Evolutionary conservation across 1,284 basidiomycete genomes (phyloP).

Genomic region (Cryptococcus floricola): DNA sequence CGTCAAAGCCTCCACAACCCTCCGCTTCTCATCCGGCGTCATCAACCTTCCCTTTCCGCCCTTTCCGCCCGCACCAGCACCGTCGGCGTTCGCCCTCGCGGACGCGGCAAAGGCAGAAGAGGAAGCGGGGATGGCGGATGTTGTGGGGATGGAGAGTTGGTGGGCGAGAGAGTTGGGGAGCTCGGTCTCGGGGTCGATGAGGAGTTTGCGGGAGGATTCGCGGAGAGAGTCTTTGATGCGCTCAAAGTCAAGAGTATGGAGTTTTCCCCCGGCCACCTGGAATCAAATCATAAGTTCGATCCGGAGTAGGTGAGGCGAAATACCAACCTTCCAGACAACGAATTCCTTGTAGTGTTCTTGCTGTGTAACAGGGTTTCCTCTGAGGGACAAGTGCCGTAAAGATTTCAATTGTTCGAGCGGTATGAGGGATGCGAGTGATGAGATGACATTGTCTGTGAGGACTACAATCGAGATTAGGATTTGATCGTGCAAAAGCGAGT

Average conservation of each 20-base stretch:
- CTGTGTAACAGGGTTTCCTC: slow-evolving; percentile 87
- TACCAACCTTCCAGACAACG: slow-evolving; percentile 62
- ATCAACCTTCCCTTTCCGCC: slow-evolving; percentile 64
- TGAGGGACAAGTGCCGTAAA: slow-evolving; percentile 75
- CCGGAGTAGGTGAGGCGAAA: slow-evolving; percentile 2
- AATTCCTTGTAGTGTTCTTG: slow-evolving; percentile 97
- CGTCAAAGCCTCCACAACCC: slow-evolving; percentile 84
- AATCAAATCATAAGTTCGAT: background rate
- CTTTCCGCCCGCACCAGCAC: slow-evolving; percentile 16
- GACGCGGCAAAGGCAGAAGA: slow-evolving; percentile 16
- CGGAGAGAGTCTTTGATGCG: slow-evolving; percentile 91
- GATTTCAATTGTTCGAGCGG: slow-evolving; percentile 73
- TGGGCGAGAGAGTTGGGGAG: slow-evolving; percentile 77
- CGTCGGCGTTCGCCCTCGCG: slow-evolving; percentile 7
- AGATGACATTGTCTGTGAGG: slow-evolving; percentile 54
- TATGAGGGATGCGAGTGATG: slow-evolving; percentile 73
- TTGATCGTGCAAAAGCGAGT: background rate
- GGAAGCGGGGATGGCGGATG: slow-evolving; percentile 60
- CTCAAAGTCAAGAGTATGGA: slow-evolving; percentile 95
- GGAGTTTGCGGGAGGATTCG: slow-evolving; percentile 65
- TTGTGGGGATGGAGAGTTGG: slow-evolving; percentile 67
- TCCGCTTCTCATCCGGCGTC: slow-evolving; percentile 86
- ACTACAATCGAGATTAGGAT: slow-evolving; percentile 22
- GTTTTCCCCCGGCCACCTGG: slow-evolving; percentile 49
- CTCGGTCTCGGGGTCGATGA: slow-evolving; percentile 65